A percentile compares a stretch with the other conserved stretches of the same genome.
Evolutionary conservation across 2,329 filamentous ascomycete genomes (phyloP).

Genomic region (Ophiosphaerella narmari): DNA sequence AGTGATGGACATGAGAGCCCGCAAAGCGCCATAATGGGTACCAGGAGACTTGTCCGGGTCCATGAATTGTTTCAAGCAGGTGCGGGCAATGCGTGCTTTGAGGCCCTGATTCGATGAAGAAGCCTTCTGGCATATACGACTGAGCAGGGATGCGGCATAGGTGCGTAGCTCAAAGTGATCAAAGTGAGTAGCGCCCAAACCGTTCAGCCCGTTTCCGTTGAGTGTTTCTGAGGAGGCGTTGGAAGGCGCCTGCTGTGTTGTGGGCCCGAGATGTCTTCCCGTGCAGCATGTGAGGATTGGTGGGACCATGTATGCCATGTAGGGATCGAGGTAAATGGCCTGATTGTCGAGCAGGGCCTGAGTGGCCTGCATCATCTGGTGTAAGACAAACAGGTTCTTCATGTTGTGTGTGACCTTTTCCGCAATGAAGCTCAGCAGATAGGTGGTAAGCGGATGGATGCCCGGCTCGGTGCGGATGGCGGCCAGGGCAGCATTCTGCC

Average conservation of each 20-base stretch:
- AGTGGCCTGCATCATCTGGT: conserved; percentile 90
- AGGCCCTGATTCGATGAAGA: conserved; percentile 78
- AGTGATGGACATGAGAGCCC: conserved; percentile 77
- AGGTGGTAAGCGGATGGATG: conserved; percentile 92
- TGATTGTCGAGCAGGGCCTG: conserved; percentile 83
- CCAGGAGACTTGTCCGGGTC: conserved; percentile 82
- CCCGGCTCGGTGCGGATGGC: conserved; percentile 88
- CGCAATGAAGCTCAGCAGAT: conserved; percentile 94
- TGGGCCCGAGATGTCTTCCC: conserved; percentile 74
- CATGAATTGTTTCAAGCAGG: conserved; percentile 88
- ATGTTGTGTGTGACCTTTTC: conserved; percentile 95
- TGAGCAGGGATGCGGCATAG: conserved; percentile 80
- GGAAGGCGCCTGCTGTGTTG: conserved; percentile 56
- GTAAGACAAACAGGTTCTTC: conserved; percentile 85
- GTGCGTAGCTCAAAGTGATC: conserved; percentile 82
- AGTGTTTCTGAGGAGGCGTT: conserved; percentile 53
- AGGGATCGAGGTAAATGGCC: conserved; percentile 74
- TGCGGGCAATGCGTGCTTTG: conserved; percentile 86
- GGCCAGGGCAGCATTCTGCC: conserved; percentile 82
- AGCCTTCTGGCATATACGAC: conserved; percentile 79
- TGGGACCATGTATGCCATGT: conserved; percentile 74
- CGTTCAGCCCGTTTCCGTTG: conserved; percentile 38
- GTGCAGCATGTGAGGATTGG: conserved; percentile 91
- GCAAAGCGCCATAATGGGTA: conserved; percentile 86
- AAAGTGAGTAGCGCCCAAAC: conserved; percentile 17